These are phyloP conservation scores for Nitzschia sp. DNA, from an alignment of 108 stramenopile species.

Conservation along the genomic window DNA sequence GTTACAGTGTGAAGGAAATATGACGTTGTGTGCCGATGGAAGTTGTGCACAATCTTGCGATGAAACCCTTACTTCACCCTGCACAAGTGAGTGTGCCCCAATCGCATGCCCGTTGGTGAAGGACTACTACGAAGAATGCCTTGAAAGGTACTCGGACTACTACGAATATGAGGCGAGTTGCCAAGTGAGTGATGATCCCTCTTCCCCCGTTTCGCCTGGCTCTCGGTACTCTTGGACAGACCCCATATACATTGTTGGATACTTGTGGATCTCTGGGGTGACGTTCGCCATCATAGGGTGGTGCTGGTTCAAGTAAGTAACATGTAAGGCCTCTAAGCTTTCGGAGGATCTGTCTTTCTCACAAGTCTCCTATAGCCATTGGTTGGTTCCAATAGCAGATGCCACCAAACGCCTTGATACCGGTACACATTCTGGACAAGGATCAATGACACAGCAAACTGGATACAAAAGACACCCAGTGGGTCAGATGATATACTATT, in stretches of 20 bases:
- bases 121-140: conserved; percentile 19
- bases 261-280: background rate
- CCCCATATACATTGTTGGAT: background rate
- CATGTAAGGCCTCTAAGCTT: background rate
- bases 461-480: conserved; percentile 50
- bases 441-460: conserved; percentile 34
- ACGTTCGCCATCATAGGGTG: background rate
- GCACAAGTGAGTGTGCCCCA: conserved; percentile 6
- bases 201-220: conserved; percentile 21
- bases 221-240: background rate
- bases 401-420: background rate
- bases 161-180: conserved; percentile 22
- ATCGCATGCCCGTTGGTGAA: conserved; percentile 27
- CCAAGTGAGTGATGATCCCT: conserved; percentile 30
- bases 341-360: background rate
- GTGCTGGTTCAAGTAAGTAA: conserved; percentile 5
- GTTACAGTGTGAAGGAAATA: conserved; percentile 20
- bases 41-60: conserved; percentile 32
- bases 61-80: conserved; percentile 12
- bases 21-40: conserved; percentile 51
- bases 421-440: background rate
- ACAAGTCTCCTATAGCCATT: background rate
- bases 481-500: conserved; percentile 41
- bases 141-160: conserved; percentile 8
- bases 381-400: background rate